Evolutionary conservation across 306 rosid genomes (phyloP).

Genomic region (Vigna reflexopilosa): DNA sequence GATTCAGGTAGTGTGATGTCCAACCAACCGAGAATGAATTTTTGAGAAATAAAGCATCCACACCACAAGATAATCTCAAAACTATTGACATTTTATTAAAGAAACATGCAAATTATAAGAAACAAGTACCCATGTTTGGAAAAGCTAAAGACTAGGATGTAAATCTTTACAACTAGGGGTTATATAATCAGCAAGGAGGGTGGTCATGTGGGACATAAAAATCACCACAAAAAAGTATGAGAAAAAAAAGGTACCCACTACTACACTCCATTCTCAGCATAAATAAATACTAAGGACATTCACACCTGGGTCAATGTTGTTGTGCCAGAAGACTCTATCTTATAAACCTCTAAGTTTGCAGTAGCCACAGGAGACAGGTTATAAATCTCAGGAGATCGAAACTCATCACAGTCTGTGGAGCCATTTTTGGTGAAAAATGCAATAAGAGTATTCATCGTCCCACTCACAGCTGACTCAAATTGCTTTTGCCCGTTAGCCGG

Average conservation of each 20-base stretch:
- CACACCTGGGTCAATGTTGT: conserved; percentile 38
- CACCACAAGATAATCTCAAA: conserved; percentile 19
- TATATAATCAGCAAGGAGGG: not conserved
- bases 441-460: conserved; percentile 65
- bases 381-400: conserved; percentile 47
- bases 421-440: conserved; percentile 73
- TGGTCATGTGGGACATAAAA: conserved; percentile 30
- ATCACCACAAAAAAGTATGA: conserved; percentile 31
- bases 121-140: conserved; percentile 6
- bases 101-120: conserved; percentile 20
- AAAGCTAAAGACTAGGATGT: conserved; percentile 15
- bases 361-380: conserved; percentile 36
- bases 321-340: conserved; percentile 27
- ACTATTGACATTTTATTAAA: conserved; percentile 19
- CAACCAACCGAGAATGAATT: conserved; percentile 1
- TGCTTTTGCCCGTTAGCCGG: conserved; percentile 33
- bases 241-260: conserved; percentile 5
- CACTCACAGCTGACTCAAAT: conserved; percentile 58
- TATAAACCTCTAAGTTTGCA: conserved; percentile 42
- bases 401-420: conserved; percentile 65
- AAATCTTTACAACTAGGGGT: conserved; percentile 26
- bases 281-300: conserved; percentile 19
- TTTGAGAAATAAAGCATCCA: conserved; percentile 21
- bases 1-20: conserved; percentile 2
- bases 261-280: conserved; percentile 38